Percentiles rank a stretch among this genome's conserved stretches.
These are phyloP conservation scores for Leucogyrophana mollusca DNA, from an alignment of 768 basidiomycete genomes.

Conservation along the genomic window DNA sequence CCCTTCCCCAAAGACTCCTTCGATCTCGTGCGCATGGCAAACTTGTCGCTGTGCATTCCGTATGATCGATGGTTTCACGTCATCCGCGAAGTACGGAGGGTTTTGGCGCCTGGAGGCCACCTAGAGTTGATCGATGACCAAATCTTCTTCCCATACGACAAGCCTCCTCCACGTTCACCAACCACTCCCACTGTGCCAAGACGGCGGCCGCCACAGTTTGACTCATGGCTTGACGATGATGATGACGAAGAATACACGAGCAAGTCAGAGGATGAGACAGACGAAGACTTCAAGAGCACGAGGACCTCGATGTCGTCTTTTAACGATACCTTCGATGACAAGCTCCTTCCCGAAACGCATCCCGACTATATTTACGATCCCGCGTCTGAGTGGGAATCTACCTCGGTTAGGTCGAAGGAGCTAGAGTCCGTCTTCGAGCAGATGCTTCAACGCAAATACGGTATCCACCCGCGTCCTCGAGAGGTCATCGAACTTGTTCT, in stretches of 20 bases:
- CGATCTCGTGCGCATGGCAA: conserved; percentile 73
- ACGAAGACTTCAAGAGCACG: conserved; percentile 30
- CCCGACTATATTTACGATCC: conserved; percentile 21
- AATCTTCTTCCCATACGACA: conserved; percentile 59
- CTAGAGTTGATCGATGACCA: conserved; percentile 78
- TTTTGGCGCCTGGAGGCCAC: conserved; percentile 58
- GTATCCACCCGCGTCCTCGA: conserved; percentile 51
- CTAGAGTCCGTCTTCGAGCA: conserved; percentile 58
- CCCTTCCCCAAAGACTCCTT: conserved; percentile 66
- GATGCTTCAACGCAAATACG: conserved; percentile 55
- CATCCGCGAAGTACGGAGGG: conserved; percentile 58
- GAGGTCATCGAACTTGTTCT: conserved; percentile 47
- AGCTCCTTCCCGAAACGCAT: conserved; percentile 7
- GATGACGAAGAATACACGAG: conserved; percentile 12
- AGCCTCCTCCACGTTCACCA: conserved; percentile 17
- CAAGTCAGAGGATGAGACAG: conserved; percentile 27
- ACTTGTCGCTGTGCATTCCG: conserved; percentile 62
- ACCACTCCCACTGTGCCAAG: conserved; percentile 6
- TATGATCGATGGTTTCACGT: conserved; percentile 57
- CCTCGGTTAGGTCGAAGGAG: conserved; percentile 37
- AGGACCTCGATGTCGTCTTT: conserved; percentile 26
- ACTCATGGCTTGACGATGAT: conserved; percentile 20
- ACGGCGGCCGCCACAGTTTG: not conserved
- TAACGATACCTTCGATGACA: conserved; percentile 15
- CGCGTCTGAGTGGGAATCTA: conserved; percentile 39